Conservation (phyloP, 805 yeast species). For the Kuraishia molischiana region DNA sequence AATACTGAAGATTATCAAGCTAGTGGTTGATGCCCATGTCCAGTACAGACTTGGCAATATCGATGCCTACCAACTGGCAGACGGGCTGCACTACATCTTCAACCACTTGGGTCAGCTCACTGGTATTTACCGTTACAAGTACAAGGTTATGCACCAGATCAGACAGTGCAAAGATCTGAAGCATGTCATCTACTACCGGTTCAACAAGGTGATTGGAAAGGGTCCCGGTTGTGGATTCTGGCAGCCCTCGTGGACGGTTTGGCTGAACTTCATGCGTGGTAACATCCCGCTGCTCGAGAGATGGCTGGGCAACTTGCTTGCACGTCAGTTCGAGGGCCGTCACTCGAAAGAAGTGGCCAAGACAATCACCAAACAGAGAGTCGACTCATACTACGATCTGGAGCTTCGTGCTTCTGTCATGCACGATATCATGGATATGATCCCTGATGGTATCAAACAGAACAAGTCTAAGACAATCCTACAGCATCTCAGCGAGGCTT, state of each 20-base stretch:
- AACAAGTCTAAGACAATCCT: slow-evolving; percentile 78
- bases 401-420: slow-evolving; percentile 90
- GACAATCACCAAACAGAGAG: slow-evolving; percentile 90
- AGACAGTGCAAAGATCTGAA: slow-evolving; percentile 92
- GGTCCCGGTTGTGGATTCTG: slow-evolving; percentile 99
- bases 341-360: slow-evolving; percentile 86
- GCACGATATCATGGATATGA: slow-evolving; percentile 95
- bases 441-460: slow-evolving; percentile 88
- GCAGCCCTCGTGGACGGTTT: slow-evolving; percentile 98
- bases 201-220: slow-evolving; percentile 81
- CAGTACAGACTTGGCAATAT: slow-evolving; percentile 84
- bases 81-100: slow-evolving; percentile 81
- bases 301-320: slow-evolving; percentile 87
- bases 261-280: slow-evolving; percentile 90
- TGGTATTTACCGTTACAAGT: slow-evolving; percentile 93
- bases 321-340: slow-evolving; percentile 95
- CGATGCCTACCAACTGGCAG: slow-evolving; percentile 91
- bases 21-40: slow-evolving; percentile 88
- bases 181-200: slow-evolving; percentile 79
- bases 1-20: slow-evolving; percentile 70
- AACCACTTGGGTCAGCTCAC: slow-evolving; percentile 94
- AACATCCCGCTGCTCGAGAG: slow-evolving; percentile 84
- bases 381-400: slow-evolving; percentile 89
- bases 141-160: slow-evolving; percentile 96
- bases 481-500: slow-evolving; percentile 94